Evolutionary conservation across 352 stramenopile species (phyloP).

Genomic region (Phytopythium kandeliae): DNA sequence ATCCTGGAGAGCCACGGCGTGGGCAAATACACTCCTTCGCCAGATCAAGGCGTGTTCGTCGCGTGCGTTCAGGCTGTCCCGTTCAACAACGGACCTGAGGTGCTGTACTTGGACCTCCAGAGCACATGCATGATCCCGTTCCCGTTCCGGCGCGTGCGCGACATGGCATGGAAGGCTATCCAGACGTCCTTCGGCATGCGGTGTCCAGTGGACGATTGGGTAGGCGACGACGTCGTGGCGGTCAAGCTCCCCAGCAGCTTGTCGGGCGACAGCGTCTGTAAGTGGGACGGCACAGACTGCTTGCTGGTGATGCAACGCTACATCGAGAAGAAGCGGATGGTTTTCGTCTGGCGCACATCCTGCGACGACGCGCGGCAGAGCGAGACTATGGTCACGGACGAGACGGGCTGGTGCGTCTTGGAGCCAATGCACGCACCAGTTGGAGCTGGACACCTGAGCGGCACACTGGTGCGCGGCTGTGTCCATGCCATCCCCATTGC

Average conservation of each 20-base stretch:
- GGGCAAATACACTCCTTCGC: neutral
- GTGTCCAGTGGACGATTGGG: neutral
- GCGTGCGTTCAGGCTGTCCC: neutral
- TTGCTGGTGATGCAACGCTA: conserved; percentile 2
- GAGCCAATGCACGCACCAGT: neutral
- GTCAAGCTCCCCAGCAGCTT: conserved; percentile 4
- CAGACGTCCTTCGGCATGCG: neutral
- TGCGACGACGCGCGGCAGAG: conserved; percentile 1
- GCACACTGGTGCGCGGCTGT: neutral
- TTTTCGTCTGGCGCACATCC: neutral
- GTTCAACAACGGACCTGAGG: neutral
- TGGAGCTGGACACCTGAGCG: neutral
- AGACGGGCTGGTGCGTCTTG: conserved; percentile 6
- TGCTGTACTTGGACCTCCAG: conserved; percentile 3
- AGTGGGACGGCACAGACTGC: neutral
- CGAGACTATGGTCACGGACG: conserved; percentile 3
- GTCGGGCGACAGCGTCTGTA: neutral
- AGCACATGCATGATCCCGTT: conserved; percentile 5
- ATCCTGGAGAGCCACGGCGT: neutral
- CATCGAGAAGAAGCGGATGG: conserved; percentile 3
- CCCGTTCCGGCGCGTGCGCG: conserved; percentile 3
- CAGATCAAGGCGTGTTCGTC: neutral
- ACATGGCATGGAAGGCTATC: neutral
- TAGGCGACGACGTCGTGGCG: neutral
- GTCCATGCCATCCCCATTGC: conserved; percentile 3